phyloP scores from a whole-genome alignment of 176 grass and related monocot genomes.

The Tuctoria greenei region DNA sequence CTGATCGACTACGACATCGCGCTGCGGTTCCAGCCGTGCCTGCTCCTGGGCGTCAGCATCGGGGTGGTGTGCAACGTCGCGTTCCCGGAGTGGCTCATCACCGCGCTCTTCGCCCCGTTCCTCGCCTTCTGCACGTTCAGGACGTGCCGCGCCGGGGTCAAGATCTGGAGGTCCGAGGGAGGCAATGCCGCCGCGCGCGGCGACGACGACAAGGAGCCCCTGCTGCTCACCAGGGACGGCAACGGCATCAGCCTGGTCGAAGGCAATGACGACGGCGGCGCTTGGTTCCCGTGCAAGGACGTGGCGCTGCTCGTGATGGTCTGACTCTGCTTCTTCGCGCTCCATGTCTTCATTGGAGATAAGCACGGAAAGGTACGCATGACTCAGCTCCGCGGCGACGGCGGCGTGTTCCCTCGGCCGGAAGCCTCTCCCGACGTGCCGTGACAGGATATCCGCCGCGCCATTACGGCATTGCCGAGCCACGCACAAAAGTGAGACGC shows the following conservation, averaged over 20 bases:
- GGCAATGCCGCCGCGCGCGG: not conserved
- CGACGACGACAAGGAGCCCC: not conserved
- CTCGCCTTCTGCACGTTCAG: conserved; percentile 64
- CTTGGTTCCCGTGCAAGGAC: conserved; percentile 58
- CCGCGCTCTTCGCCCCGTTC: conserved; percentile 58
- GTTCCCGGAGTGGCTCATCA: conserved; percentile 94
- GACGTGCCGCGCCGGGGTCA: conserved; percentile 62
- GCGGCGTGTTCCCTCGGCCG: conserved; percentile 9
- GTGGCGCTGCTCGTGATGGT: conserved; percentile 48
- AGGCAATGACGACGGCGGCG: not conserved
- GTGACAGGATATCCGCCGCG: not conserved
- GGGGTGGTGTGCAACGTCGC: conserved; percentile 76
- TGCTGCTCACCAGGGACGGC: not conserved
- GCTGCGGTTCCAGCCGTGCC: conserved; percentile 69
- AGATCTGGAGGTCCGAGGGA: conserved; percentile 61
- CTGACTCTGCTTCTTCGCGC: conserved; percentile 80
- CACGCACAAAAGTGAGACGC: not conserved
- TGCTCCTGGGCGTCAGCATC: conserved; percentile 78
- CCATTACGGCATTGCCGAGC: not conserved
- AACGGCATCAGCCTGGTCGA: not conserved
- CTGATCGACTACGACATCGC: conserved; percentile 72
- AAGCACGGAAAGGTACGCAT: conserved; percentile 73
- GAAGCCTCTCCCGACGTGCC: not conserved
- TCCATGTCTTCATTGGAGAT: conserved; percentile 76
- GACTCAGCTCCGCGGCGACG: not conserved